Evolutionary conservation across 1,139 yeast species (phyloP).

Genomic region (Nakaseomyces nivariensis): DNA sequence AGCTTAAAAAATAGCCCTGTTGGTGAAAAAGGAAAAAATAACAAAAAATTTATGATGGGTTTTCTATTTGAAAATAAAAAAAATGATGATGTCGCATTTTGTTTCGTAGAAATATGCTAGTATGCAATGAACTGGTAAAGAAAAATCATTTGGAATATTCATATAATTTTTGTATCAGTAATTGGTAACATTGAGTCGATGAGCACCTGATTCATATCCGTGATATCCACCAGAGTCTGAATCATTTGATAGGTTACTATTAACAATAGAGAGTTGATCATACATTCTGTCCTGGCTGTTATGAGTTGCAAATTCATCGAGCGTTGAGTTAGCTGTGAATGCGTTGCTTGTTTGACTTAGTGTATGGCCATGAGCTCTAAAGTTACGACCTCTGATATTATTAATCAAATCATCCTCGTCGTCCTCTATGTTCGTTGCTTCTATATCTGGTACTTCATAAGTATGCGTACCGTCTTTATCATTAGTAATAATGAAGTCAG

Average conservation of each 20-base stretch:
- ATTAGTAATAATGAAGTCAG: constrained; percentile 1
- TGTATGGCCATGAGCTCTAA: not conserved
- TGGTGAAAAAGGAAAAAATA: too few relatives aligned
- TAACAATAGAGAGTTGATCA: constrained; percentile 1
- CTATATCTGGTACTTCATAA: constrained; percentile 2
- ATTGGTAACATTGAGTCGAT: constrained; percentile 1
- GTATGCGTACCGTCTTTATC: constrained; percentile 1
- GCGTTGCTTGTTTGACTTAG: not conserved
- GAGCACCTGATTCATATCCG: not conserved
- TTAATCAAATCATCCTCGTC: constrained; percentile 1
- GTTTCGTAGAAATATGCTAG: too few relatives aligned
- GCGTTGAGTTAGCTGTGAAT: not conserved
- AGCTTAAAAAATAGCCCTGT: too few relatives aligned
- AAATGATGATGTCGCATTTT: too few relatives aligned
- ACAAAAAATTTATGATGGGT: too few relatives aligned
- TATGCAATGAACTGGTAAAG: too few relatives aligned
- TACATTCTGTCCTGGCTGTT: not conserved
- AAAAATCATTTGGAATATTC: too few relatives aligned
- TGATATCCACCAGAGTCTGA: not conserved
- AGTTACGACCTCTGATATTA: not conserved
- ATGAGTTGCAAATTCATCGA: not conserved
- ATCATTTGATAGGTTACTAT: not conserved
- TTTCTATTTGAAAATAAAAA: too few relatives aligned
- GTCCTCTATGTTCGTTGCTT: not conserved
- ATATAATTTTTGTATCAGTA: not conserved